These are phyloP conservation scores for Spergularia azorica DNA, from an alignment of 179 eudicot genomes.

Conservation along the genomic window DNA sequence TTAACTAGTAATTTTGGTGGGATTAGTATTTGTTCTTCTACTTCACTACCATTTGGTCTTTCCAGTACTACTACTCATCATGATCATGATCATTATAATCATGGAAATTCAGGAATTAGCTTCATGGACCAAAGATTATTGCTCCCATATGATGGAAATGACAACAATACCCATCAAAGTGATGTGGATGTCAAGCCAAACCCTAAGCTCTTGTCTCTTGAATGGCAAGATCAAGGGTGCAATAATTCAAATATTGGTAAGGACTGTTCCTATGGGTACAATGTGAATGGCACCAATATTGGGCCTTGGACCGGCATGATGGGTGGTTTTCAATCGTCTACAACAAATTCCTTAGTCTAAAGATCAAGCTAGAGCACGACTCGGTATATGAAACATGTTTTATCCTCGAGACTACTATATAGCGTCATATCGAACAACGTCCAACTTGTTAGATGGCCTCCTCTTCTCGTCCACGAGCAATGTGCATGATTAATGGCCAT, in stretches of 20 bases:
- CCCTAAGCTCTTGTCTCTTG: slow-evolving; percentile 62
- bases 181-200: slow-evolving; percentile 64
- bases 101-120: slow-evolving; percentile 29
- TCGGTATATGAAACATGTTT: too few relatives aligned
- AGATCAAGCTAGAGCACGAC: background rate
- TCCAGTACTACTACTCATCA: slow-evolving; percentile 17
- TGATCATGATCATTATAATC: slow-evolving; percentile 7
- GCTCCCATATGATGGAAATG: slow-evolving; percentile 47
- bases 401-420: too few relatives aligned
- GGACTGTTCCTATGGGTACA: slow-evolving; percentile 43
- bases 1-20: slow-evolving; percentile 23
- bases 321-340: slow-evolving; percentile 61
- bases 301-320: slow-evolving; percentile 39
- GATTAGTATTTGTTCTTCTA: slow-evolving; percentile 23
- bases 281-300: slow-evolving; percentile 20
- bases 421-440: too few relatives aligned
- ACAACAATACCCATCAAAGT: slow-evolving; percentile 33
- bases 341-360: slow-evolving; percentile 62
- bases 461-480: background rate
- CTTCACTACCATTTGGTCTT: slow-evolving; percentile 41
- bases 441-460: background rate
- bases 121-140: slow-evolving; percentile 56
- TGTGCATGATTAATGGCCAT: background rate
- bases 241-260: slow-evolving; percentile 25
- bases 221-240: slow-evolving; percentile 66